Evolutionary conservation across 2,329 filamentous ascomycete genomes (phyloP).

Genomic region (Penicillium sp.): DNA sequence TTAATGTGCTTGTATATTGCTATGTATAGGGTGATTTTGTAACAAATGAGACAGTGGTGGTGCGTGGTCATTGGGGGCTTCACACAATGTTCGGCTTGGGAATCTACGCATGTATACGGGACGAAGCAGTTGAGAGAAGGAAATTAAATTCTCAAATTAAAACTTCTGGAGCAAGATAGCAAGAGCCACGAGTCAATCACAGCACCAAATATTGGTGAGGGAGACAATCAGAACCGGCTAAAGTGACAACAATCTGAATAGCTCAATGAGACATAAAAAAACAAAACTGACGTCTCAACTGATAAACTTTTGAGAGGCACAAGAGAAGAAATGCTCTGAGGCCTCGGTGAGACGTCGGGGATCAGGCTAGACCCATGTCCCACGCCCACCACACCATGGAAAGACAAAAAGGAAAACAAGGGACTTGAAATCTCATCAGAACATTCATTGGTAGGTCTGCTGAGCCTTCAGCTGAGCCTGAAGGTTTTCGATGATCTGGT

Average conservation of each 20-base stretch:
- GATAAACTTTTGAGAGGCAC: slow-evolving; percentile 26
- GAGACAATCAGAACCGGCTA: slow-evolving; percentile 52
- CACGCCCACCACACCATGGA: slow-evolving; percentile 32
- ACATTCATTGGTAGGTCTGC: slow-evolving; percentile 19
- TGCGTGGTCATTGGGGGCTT: not conserved
- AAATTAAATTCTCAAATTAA: slow-evolving; percentile 1
- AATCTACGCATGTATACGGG: not conserved
- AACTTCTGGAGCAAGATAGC: slow-evolving; percentile 16
- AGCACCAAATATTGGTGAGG: slow-evolving; percentile 17
- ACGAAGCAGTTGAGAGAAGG: not conserved
- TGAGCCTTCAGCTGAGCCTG: slow-evolving; percentile 24
- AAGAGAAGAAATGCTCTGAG: slow-evolving; percentile 19
- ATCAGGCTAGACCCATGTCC: slow-evolving; percentile 31
- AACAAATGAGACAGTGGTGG: too few species aligned
- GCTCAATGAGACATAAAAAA: slow-evolving; percentile 5
- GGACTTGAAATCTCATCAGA: slow-evolving; percentile 6
- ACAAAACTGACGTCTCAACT: slow-evolving; percentile 17
- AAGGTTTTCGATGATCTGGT: slow-evolving; percentile 19
- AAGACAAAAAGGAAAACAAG: slow-evolving; percentile 11
- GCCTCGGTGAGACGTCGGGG: slow-evolving; percentile 26
- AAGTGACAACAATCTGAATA: slow-evolving; percentile 12
- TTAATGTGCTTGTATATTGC: too few species aligned
- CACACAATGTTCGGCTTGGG: too few species aligned
- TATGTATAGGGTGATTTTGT: too few species aligned
- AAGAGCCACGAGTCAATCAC: slow-evolving; percentile 50